Base-by-base conservation (phyloP, 305 asterid species). In the Fraxinus baroniana region DNA sequence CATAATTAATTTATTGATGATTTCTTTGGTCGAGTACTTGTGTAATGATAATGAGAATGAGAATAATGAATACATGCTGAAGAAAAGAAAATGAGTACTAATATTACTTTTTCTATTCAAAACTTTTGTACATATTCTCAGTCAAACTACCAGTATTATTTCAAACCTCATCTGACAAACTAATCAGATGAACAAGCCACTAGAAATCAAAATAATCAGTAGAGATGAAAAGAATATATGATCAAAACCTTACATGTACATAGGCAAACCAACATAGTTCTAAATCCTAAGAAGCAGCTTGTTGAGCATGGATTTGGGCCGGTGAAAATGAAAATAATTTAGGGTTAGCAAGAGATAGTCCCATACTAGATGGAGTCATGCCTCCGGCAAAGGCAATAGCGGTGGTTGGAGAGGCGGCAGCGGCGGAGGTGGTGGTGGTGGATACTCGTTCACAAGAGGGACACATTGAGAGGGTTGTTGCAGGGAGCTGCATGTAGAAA, bases 391-490 rank as follows among this genome's bases (percentile, higher is more conserved):
- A 13, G 57, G 7, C 64, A 4, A n/a, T 5, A 5, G 26, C 28
- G 26, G 66, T 57, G 12, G 66, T 15, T 7, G 7, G 77, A 37
- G 82, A 9, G 37, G 83, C 24, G 0, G 76, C 9, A 1, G 76
- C 35, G 8, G 78, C n/a, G 2, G 85, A 36, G 33, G 89, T 1
- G 35, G 87, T 0, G 73, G 91, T 80, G 79, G 91, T 80, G 79
- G 97, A 93, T 0, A 92, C 94, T 74, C 93, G 90, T 71, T 92
- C 95, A 75, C 98, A 94, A 1, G 98, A 92, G 0, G 98, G 98
- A 32, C 98, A 93, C 96, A 94, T 95, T 4, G 98, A 93, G 84
- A 95, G 98, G 33, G 98, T 95, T 13, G 98, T 94, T 24, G 98
- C 86, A 3, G 98, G 98, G 9, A 85, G 93, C 18, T 95, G 97